phyloP scores from a whole-genome alignment of 2,329 filamentous ascomycete genomes.

The Fusarium xyrophilum region DNA sequence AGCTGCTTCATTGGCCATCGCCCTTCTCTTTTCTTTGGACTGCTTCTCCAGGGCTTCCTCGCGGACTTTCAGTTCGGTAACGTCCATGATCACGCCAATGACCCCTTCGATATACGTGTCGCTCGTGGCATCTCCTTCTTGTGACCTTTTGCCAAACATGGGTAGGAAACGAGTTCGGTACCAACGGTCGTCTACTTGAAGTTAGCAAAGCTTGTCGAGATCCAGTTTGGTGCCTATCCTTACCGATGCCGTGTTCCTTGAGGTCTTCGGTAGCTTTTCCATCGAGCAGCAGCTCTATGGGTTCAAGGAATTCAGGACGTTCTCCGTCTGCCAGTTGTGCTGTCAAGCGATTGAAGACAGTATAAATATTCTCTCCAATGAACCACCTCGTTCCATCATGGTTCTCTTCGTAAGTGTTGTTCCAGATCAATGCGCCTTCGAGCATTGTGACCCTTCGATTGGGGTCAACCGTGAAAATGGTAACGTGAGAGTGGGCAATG shows the following conservation, averaged over 20 bases:
- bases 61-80: constrained; percentile 69
- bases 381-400: constrained; percentile 55
- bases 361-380: constrained; percentile 68
- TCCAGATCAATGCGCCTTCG: constrained; percentile 70
- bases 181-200: constrained; percentile 62
- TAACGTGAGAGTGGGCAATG: constrained; percentile 76
- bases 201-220: constrained; percentile 6
- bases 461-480: constrained; percentile 74
- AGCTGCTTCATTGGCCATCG: constrained; percentile 77
- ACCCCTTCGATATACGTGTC: constrained; percentile 70
- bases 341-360: constrained; percentile 64
- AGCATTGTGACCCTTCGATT: constrained; percentile 69
- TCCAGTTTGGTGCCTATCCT: constrained; percentile 15
- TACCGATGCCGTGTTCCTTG: constrained; percentile 67
- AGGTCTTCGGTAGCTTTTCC: constrained; percentile 67
- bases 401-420: constrained; percentile 50
- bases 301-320: constrained; percentile 58
- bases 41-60: constrained; percentile 63
- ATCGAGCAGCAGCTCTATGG: constrained; percentile 70
- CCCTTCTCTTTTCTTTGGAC: constrained; percentile 71
- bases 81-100: constrained; percentile 80
- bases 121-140: constrained; percentile 54
- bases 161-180: constrained; percentile 76
- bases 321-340: constrained; percentile 53
- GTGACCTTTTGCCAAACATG: constrained; percentile 62